Evolutionary conservation across 2,329 filamentous ascomycete species (phyloP).

Genomic region (Pleoardoris graminearum): DNA sequence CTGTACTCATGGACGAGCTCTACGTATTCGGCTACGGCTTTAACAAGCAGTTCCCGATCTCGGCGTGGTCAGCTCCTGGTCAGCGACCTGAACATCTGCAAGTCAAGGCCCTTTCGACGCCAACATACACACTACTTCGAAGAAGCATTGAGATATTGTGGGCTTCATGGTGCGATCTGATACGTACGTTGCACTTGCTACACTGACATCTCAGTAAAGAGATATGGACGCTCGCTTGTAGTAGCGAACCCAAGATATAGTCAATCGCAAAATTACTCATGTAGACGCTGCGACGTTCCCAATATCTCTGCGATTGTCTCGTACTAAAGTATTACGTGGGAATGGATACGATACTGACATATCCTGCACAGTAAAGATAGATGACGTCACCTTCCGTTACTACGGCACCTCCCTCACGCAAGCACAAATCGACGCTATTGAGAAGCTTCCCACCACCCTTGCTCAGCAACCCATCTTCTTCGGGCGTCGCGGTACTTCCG

Average conservation of each 20-base stretch:
- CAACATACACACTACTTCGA: slow-evolving; percentile 5
- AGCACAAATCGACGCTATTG: slow-evolving; percentile 8
- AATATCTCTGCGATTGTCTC: not conserved
- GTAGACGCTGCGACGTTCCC: not conserved
- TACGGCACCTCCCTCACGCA: slow-evolving; percentile 22
- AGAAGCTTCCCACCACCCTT: not conserved
- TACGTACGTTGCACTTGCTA: slow-evolving; percentile 1
- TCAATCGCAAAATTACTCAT: not conserved
- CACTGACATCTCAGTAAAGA: too few species aligned
- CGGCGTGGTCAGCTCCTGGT: too few species aligned
- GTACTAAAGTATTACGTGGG: not conserved
- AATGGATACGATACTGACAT: not conserved
- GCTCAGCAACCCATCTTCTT: slow-evolving; percentile 7
- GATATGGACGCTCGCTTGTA: too few species aligned
- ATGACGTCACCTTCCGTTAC: slow-evolving; percentile 19
- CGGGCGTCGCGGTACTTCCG: not conserved
- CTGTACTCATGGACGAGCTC: slow-evolving; percentile 9
- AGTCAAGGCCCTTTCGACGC: not conserved
- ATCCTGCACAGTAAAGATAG: not conserved
- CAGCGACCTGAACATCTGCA: not conserved
- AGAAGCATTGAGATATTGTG: slow-evolving; percentile 26
- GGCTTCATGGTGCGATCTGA: slow-evolving; percentile 39
- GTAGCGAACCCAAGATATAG: too few species aligned
- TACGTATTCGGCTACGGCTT: slow-evolving; percentile 22
- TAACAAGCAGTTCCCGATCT: slow-evolving; percentile 7